phyloP scores from a whole-genome alignment of 768 basidiomycete genomes.

The Cantharellus anzutake region DNA sequence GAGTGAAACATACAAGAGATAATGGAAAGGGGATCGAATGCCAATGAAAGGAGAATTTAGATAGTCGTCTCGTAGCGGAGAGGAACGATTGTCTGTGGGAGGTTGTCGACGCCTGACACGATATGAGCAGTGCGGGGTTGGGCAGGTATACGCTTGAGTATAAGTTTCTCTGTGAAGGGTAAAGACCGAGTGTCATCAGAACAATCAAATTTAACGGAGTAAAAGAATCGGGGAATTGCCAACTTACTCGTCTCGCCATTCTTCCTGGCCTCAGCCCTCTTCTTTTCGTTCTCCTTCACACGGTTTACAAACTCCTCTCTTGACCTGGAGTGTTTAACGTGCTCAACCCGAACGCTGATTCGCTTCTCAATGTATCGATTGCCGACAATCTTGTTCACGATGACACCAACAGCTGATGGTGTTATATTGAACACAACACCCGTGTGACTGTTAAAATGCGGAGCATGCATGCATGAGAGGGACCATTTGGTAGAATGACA shows the following conservation, averaged over 20 bases:
- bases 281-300: slow-evolving; percentile 77
- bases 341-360: slow-evolving; percentile 94
- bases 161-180: slow-evolving; percentile 41
- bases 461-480: neutral
- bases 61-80: slow-evolving; percentile 94
- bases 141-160: slow-evolving; percentile 69
- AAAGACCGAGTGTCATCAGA: neutral
- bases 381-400: slow-evolving; percentile 96
- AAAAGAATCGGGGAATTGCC: slow-evolving; percentile 1
- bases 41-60: slow-evolving; percentile 25
- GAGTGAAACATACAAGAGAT: neutral
- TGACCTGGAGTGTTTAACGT: slow-evolving; percentile 91
- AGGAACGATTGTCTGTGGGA: slow-evolving; percentile 83
- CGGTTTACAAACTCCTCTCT: slow-evolving; percentile 93
- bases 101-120: slow-evolving; percentile 55
- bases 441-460: slow-evolving; percentile 47
- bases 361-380: slow-evolving; percentile 99
- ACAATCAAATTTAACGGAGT: slow-evolving; percentile 2
- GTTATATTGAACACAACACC: slow-evolving; percentile 99
- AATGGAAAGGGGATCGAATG: neutral
- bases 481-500: neutral
- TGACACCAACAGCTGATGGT: slow-evolving; percentile 83
- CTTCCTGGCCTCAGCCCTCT: slow-evolving; percentile 74
- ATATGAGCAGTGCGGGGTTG: slow-evolving; percentile 63
- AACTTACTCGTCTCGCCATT: slow-evolving; percentile 41